Conservation (phyloP, 2,329 filamentous ascomycete genomes). For the Penicillium italicum region DNA sequence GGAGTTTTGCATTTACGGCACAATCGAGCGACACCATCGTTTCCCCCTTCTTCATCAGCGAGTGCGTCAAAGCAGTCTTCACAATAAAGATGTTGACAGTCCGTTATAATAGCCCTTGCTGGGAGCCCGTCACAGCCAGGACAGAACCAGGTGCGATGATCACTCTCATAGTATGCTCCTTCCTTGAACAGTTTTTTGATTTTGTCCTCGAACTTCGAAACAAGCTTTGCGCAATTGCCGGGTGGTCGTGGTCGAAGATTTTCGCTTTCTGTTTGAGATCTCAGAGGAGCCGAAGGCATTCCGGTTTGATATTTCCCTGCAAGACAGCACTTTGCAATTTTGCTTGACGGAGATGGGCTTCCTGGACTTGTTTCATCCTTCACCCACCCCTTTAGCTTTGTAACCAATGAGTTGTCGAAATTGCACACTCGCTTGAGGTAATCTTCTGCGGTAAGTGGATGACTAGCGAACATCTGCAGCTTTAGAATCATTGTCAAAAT, state of each 20-base stretch:
- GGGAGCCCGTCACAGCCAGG: background rate
- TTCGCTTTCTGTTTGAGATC: background rate
- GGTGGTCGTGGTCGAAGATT: background rate
- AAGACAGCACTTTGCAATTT: background rate
- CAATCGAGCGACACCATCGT: background rate
- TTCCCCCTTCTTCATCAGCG: background rate
- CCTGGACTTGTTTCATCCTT: background rate
- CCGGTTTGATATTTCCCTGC: background rate
- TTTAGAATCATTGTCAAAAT: background rate
- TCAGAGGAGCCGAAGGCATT: background rate
- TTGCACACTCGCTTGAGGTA: background rate
- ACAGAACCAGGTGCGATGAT: background rate
- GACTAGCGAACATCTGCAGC: background rate
- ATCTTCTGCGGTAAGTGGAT: background rate
- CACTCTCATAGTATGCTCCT: background rate
- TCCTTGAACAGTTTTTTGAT: background rate
- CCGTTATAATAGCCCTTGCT: background rate
- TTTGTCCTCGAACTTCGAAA: background rate
- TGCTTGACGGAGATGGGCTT: background rate
- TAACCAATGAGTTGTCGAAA: background rate
- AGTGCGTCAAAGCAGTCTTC: background rate
- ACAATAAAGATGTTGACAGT: background rate
- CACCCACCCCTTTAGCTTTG: background rate
- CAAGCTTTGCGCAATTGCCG: background rate
- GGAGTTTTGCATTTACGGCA: accelerated